phyloP scores from a whole-genome alignment of 2,329 filamentous ascomycete species.

The Penicillium sumatraense region DNA sequence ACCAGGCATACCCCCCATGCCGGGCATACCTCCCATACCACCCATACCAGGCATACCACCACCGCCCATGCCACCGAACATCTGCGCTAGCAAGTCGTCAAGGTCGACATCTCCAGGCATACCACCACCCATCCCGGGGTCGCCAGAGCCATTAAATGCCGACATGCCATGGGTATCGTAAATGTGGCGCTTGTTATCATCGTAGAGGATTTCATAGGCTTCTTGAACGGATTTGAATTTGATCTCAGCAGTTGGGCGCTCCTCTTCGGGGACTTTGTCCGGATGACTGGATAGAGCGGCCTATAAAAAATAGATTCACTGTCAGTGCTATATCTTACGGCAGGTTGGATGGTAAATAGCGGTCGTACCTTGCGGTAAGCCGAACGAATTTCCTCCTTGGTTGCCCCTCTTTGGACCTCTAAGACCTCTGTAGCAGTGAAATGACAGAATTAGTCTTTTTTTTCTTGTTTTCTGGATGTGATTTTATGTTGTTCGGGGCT shows the following conservation, averaged over 20 bases:
- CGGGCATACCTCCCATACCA: constrained; percentile 48
- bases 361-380: constrained; percentile 84
- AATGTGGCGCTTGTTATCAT: constrained; percentile 88
- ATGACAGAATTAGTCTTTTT: constrained; percentile 9
- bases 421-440: constrained; percentile 68
- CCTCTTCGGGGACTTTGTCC: constrained; percentile 89
- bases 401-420: constrained; percentile 72
- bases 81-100: constrained; percentile 89
- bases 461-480: too few species aligned
- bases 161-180: constrained; percentile 97
- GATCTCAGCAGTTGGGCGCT: constrained; percentile 81
- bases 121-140: constrained; percentile 60
- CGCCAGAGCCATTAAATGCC: constrained; percentile 81
- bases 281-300: constrained; percentile 87
- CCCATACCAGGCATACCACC: constrained; percentile 57
- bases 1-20: constrained; percentile 43
- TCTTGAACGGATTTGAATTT: constrained; percentile 92
- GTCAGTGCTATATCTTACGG: constrained; percentile 9
- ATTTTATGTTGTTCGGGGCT: too few species aligned
- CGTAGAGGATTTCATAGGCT: constrained; percentile 96
- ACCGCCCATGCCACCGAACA: constrained; percentile 68
- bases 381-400: constrained; percentile 85
- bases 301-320: constrained; percentile 53
- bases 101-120: constrained; percentile 66
- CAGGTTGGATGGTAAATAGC: background rate